These are phyloP conservation scores for Durio zibethinus DNA, from an alignment of 345 rosid species.

Conservation along the genomic window DNA sequence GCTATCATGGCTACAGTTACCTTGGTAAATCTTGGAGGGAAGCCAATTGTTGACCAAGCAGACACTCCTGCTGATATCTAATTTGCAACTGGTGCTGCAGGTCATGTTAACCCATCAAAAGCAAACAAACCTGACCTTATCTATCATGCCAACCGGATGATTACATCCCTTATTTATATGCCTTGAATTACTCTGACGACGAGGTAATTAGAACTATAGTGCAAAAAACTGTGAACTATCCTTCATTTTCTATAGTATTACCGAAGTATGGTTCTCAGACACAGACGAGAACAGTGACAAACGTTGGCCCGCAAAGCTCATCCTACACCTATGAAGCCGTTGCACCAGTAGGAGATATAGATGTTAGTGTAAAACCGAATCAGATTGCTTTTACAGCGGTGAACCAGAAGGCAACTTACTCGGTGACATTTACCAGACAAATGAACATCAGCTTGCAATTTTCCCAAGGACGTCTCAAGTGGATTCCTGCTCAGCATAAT, in stretches of 20 bases:
- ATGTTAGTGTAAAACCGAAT: not conserved
- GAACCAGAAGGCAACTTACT: slow-evolving; percentile 27
- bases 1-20: slow-evolving; percentile 48
- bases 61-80: slow-evolving; percentile 39
- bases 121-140: slow-evolving; percentile 47
- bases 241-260: slow-evolving; percentile 29
- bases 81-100: slow-evolving; percentile 35
- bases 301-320: slow-evolving; percentile 34
- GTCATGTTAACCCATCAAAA: slow-evolving; percentile 51
- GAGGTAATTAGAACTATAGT: slow-evolving; percentile 23
- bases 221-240: slow-evolving; percentile 22
- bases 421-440: slow-evolving; percentile 15
- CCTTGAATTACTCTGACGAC: slow-evolving; percentile 27
- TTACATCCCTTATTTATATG: slow-evolving; percentile 45
- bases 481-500: slow-evolving; percentile 21
- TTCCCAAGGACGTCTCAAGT: slow-evolving; percentile 26
- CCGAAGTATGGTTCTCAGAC: not conserved
- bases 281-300: slow-evolving; percentile 40
- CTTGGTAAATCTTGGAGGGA: slow-evolving; percentile 29
- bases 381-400: not conserved
- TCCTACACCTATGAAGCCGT: slow-evolving; percentile 22
- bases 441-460: not conserved
- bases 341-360: slow-evolving; percentile 24
- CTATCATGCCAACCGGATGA: slow-evolving; percentile 39
- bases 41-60: slow-evolving; percentile 35